Conservation (phyloP, 352 stramenopile genomes). For the Globisporangium paroecandrum region DNA sequence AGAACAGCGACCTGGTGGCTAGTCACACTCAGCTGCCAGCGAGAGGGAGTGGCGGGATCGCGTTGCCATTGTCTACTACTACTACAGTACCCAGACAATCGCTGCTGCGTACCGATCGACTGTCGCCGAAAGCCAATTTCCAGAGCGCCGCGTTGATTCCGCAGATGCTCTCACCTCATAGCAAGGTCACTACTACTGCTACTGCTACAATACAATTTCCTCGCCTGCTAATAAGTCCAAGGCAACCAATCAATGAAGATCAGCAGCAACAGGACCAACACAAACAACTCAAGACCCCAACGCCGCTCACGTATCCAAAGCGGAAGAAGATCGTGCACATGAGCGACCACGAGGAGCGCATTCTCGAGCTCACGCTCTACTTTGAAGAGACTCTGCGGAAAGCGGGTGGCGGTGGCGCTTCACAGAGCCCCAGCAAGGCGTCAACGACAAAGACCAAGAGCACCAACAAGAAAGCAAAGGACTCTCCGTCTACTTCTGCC, state of each 20-base stretch:
- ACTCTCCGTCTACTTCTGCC: too few species aligned
- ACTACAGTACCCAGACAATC: neutral
- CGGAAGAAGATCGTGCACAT: slow-evolving; percentile 36
- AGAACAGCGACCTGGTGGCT: neutral
- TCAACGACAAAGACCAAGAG: neutral
- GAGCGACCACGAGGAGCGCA: slow-evolving; percentile 38
- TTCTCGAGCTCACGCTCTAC: slow-evolving; percentile 36
- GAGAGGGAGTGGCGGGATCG: neutral
- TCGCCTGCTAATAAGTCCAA: neutral
- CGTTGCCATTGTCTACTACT: neutral
- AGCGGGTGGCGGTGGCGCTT: neutral
- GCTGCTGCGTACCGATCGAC: slow-evolving; percentile 5
- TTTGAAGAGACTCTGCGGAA: slow-evolving; percentile 25
- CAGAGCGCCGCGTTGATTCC: slow-evolving; percentile 7
- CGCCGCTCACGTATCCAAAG: slow-evolving; percentile 1
- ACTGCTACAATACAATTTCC: neutral
- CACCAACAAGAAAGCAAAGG: neutral
- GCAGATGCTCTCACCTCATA: slow-evolving; percentile 25
- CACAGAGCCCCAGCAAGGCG: neutral
- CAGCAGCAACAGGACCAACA: neutral
- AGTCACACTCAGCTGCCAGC: neutral
- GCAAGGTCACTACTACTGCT: neutral
- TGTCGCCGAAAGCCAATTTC: slow-evolving; percentile 16
- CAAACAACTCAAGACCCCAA: neutral
- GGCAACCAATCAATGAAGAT: neutral